Evolutionary conservation across 441 rosid genomes (phyloP).

Genomic region (Manihot esculenta): DNA sequence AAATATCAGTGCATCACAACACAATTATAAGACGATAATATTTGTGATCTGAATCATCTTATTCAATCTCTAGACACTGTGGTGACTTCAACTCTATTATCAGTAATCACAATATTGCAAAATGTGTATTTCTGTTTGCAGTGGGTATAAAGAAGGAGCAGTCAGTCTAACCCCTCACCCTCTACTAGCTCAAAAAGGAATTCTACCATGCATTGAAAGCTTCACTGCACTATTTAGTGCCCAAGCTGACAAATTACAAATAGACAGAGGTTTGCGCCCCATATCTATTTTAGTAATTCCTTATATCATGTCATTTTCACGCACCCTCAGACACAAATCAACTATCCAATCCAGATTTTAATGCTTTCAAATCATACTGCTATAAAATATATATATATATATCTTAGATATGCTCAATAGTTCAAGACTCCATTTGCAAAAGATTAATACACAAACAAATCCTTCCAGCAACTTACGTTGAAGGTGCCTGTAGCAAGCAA

Average conservation of each 20-base stretch:
- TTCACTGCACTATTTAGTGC: background rate
- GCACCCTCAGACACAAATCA: too few species aligned
- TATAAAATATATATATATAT: background rate
- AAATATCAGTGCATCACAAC: background rate
- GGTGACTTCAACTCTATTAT: background rate
- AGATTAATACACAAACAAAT: background rate
- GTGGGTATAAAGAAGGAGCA: too few species aligned
- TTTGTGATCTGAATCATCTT: background rate
- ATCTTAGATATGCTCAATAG: background rate
- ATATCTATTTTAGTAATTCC: background rate
- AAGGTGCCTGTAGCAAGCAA: constrained; percentile 98
- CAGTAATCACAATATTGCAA: background rate
- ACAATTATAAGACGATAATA: background rate
- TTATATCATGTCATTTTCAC: too few species aligned
- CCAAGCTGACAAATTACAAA: constrained; percentile 1
- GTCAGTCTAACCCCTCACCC: too few species aligned
- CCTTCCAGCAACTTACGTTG: constrained; percentile 63
- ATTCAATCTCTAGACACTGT: background rate
- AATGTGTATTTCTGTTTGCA: too few species aligned
- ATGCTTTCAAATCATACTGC: background rate
- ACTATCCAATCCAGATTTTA: background rate
- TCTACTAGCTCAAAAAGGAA: too few species aligned
- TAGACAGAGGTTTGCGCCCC: constrained; percentile 1
- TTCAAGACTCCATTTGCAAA: constrained; percentile 5
- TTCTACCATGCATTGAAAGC: too few species aligned